phyloP scores from a whole-genome alignment of 352 stramenopile genomes.

The Globisporangium canariense region DNA sequence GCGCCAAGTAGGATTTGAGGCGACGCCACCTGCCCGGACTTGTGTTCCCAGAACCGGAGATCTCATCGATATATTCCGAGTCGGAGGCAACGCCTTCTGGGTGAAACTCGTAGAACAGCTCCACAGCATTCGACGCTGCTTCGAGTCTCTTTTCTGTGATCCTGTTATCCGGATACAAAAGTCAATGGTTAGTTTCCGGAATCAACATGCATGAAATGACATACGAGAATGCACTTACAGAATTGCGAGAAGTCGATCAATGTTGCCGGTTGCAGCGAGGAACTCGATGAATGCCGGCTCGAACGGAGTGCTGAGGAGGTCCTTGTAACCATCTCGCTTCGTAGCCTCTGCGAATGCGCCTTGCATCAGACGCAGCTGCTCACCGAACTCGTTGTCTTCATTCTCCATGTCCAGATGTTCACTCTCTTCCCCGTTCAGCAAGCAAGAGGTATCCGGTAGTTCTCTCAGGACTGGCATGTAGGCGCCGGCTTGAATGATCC shows the following conservation, averaged over 20 bases:
- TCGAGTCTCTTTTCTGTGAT: conserved; percentile 42
- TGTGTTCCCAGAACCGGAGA: not conserved
- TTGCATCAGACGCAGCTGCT: conserved; percentile 41
- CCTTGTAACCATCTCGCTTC: conserved; percentile 24
- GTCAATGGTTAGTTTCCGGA: not conserved
- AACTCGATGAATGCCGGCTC: conserved; percentile 48
- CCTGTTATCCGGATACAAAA: conserved; percentile 16
- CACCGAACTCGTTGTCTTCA: conserved; percentile 22
- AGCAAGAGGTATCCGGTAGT: conserved; percentile 29
- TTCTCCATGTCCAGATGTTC: conserved; percentile 1
- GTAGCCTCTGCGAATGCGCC: conserved; percentile 32
- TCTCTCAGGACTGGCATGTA: conserved; percentile 40
- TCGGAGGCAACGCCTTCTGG: not conserved
- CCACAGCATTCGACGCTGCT: conserved; percentile 26
- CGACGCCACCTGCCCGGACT: not conserved
- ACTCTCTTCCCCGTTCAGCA: conserved; percentile 19
- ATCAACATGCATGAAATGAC: too few species aligned
- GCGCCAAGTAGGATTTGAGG: not conserved
- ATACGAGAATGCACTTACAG: conserved; percentile 14
- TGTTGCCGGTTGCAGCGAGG: conserved; percentile 31
- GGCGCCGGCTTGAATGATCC: conserved; percentile 43
- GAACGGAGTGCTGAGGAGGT: conserved; percentile 33
- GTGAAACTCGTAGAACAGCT: conserved; percentile 42
- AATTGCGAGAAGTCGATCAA: conserved; percentile 18
- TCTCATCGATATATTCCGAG: not conserved